Evolutionary conservation across 2,329 filamentous ascomycete species (phyloP).

Genomic region (Colletotrichum sp.): DNA sequence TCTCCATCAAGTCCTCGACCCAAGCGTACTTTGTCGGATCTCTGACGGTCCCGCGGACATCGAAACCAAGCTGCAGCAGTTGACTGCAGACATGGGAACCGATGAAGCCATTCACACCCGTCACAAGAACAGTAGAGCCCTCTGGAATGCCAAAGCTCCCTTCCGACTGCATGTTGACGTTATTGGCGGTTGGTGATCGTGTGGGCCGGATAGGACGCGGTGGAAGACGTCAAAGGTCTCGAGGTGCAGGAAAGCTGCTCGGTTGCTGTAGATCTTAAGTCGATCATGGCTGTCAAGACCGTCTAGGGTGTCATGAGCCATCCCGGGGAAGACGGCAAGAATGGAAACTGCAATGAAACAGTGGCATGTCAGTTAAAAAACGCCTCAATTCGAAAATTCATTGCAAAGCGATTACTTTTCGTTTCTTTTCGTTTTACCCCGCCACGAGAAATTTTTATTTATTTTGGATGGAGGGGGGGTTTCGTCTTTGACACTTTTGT

Average conservation of each 20-base stretch:
- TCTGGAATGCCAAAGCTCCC: background rate
- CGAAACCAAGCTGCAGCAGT: conserved; percentile 38
- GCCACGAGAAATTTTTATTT: background rate
- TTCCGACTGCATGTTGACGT: conserved; percentile 7
- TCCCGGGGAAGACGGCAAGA: background rate
- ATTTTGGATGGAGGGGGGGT: background rate
- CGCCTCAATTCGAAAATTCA: background rate
- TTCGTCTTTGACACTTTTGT: conserved; percentile 10
- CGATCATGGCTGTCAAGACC: background rate
- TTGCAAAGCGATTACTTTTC: background rate
- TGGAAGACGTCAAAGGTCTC: background rate
- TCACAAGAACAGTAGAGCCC: conserved; percentile 36
- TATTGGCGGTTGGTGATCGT: background rate
- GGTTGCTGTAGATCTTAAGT: conserved; percentile 4
- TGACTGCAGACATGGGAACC: conserved; percentile 41
- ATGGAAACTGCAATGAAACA: background rate
- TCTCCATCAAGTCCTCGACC: conserved; percentile 29
- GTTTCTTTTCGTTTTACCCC: background rate
- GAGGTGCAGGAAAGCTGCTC: background rate
- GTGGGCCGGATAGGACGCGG: background rate
- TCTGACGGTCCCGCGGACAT: conserved; percentile 44
- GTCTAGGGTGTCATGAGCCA: background rate
- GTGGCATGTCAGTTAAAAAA: background rate
- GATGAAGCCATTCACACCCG: conserved; percentile 48
- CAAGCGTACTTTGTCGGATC: conserved; percentile 31